Evolutionary conservation across 2,329 filamentous ascomycete genomes (phyloP).

Genomic region (Hypoxylon sp.): DNA sequence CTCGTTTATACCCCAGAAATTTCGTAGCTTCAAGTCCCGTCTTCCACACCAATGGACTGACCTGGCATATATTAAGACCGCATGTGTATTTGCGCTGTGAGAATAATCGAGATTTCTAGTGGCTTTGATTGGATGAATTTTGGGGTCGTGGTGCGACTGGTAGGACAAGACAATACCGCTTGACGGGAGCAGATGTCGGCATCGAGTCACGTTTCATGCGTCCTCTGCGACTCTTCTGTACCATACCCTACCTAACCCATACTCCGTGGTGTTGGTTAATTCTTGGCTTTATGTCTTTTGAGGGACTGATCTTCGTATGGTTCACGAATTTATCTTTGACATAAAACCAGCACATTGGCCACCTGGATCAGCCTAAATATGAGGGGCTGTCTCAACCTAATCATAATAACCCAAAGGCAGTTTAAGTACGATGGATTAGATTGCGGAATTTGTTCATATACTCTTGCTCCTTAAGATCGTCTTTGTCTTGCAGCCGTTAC

Average conservation of each 20-base stretch:
- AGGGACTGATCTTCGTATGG: slow-evolving; percentile 32
- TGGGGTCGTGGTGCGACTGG: slow-evolving; percentile 27
- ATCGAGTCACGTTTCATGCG: slow-evolving; percentile 34
- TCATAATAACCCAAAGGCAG: slow-evolving; percentile 17
- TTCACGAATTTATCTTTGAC: slow-evolving; percentile 7
- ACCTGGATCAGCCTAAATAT: slow-evolving; percentile 42
- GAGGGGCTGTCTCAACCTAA: slow-evolving; percentile 10
- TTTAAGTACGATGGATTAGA: slow-evolving; percentile 16
- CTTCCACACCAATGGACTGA: slow-evolving; percentile 30
- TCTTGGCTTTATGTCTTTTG: slow-evolving; percentile 26
- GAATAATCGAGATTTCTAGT: slow-evolving; percentile 12
- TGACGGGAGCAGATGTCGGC: slow-evolving; percentile 27
- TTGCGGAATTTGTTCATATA: slow-evolving; percentile 3
- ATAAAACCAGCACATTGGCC: slow-evolving; percentile 36
- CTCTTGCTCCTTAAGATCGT: background rate
- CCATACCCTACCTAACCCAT: slow-evolving; percentile 41
- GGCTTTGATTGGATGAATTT: slow-evolving; percentile 27
- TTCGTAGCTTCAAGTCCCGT: slow-evolving; percentile 33
- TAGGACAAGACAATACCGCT: slow-evolving; percentile 28
- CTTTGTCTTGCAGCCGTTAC: slow-evolving; percentile 8
- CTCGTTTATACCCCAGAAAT: slow-evolving; percentile 40
- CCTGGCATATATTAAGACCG: slow-evolving; percentile 31
- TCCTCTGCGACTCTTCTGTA: slow-evolving; percentile 30
- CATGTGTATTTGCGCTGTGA: slow-evolving; percentile 19
- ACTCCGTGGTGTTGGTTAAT: slow-evolving; percentile 12